Percentiles rank a stretch among this genome's conserved stretches.
Conservation (phyloP, 306 rosid genomes). For the Crotalaria pallida region DNA sequence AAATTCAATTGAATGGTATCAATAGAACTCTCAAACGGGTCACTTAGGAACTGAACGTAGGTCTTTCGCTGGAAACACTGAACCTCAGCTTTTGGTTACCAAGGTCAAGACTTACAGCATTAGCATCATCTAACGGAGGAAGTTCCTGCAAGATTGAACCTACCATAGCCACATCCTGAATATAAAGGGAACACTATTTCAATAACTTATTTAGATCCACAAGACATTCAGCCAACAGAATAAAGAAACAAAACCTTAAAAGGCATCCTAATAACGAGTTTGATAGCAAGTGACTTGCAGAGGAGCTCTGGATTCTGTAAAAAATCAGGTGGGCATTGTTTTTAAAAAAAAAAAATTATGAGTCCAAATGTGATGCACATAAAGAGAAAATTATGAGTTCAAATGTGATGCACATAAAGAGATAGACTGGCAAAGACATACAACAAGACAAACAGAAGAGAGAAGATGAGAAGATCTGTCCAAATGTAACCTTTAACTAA, state of each 20-base stretch:
- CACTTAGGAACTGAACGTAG: too few species aligned
- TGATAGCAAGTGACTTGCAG: conserved; percentile 87
- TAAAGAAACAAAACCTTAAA: conserved; percentile 62
- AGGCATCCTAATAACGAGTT: conserved; percentile 93
- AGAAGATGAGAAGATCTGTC: conserved; percentile 4
- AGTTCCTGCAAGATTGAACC: conserved; percentile 92
- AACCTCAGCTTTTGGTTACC: too few species aligned
- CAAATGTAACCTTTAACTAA: conserved; percentile 67
- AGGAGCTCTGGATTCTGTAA: conserved; percentile 79
- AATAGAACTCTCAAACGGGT: too few species aligned
- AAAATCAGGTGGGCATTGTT: conserved; percentile 5
- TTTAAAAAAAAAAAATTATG: not conserved
- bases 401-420: too few species aligned
- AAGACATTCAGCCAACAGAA: conserved; percentile 21
- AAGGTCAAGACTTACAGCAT: conserved; percentile 60
- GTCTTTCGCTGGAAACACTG: too few species aligned
- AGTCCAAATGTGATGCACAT: not conserved
- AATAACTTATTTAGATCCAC: conserved; percentile 19
- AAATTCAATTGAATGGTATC: too few species aligned
- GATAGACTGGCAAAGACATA: not conserved
- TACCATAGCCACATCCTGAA: conserved; percentile 94
- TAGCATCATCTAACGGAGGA: conserved; percentile 68
- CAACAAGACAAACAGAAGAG: not conserved
- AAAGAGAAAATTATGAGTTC: too few species aligned
- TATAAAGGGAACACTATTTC: conserved; percentile 18